phyloP scores from a whole-genome alignment of 1,284 basidiomycete species.

The Leccinum subrobustum region DNA sequence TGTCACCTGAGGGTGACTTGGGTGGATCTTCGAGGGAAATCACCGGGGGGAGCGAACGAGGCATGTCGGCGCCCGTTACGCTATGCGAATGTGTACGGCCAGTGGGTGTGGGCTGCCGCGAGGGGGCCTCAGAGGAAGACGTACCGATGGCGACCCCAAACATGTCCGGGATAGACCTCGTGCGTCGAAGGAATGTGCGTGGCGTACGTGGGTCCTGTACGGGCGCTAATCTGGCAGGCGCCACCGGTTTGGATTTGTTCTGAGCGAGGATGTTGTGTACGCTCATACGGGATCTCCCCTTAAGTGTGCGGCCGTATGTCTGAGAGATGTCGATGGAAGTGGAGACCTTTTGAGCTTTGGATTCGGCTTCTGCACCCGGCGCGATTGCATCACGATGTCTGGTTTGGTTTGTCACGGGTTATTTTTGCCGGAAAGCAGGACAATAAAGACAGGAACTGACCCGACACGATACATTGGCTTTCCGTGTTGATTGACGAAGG shows the following conservation, averaged over 20 bases:
- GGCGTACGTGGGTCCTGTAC: too few species aligned
- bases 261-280: conserved; percentile 59
- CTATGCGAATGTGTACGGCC: conserved; percentile 61
- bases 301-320: conserved; percentile 20
- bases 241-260: conserved; percentile 45
- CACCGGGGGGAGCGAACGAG: conserved; percentile 36
- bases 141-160: too few species aligned
- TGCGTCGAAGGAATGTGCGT: too few species aligned
- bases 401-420: conserved; percentile 7
- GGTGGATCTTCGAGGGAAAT: conserved; percentile 11
- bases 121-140: too few species aligned
- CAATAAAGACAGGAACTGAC: conserved; percentile 41
- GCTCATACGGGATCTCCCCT: conserved; percentile 59
- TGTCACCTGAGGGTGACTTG: conserved; percentile 41
- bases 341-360: neutral
- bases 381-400: conserved; percentile 50
- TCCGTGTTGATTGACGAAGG: conserved; percentile 75
- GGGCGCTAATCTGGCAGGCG: conserved; percentile 2
- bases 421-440: conserved; percentile 1
- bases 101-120: too few species aligned
- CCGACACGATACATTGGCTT: conserved; percentile 71
- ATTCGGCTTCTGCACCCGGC: too few species aligned
- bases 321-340: neutral
- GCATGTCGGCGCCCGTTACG: conserved; percentile 68
- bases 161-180: too few species aligned